phyloP scores from a whole-genome alignment of 768 basidiomycete species.

The Lanmaoa pseudosensibilis region DNA sequence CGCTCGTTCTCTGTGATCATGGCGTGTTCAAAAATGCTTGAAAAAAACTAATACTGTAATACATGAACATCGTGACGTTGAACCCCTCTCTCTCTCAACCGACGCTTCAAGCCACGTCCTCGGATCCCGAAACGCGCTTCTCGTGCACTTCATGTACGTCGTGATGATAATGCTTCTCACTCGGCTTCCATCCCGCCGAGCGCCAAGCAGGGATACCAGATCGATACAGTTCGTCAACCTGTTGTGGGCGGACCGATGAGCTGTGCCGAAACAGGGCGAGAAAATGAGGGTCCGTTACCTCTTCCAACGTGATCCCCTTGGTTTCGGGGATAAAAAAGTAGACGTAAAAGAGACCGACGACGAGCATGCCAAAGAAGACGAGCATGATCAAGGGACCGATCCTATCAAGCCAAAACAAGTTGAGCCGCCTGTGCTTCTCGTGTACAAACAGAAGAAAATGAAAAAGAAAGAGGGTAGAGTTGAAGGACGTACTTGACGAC shows the following conservation, averaged over 20 bases:
- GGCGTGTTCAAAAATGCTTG: not conserved
- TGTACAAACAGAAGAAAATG: not conserved
- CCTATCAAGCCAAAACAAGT: slow-evolving; percentile 26
- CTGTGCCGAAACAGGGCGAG: not conserved
- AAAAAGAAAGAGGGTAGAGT: not conserved
- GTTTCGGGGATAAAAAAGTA: slow-evolving; percentile 81
- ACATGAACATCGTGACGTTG: not conserved
- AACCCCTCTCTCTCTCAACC: not conserved
- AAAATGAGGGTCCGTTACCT: slow-evolving; percentile 22
- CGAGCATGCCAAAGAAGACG: slow-evolving; percentile 74
- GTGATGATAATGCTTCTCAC: slow-evolving; percentile 38
- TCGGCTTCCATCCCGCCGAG: slow-evolving; percentile 57
- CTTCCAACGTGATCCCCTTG: slow-evolving; percentile 73
- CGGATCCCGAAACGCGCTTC: slow-evolving; percentile 26
- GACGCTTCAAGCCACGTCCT: slow-evolving; percentile 8
- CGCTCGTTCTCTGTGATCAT: not conserved
- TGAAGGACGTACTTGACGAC: slow-evolving; percentile 44
- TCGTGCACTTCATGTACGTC: slow-evolving; percentile 12
- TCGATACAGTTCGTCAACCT: slow-evolving; percentile 77
- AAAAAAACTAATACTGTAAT: not conserved
- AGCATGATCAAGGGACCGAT: slow-evolving; percentile 75
- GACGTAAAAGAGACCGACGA: slow-evolving; percentile 70
- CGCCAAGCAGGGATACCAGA: slow-evolving; percentile 68
- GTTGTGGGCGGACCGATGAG: not conserved
- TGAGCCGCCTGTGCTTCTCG: not conserved